Evolutionary conservation across 2,329 filamentous ascomycete genomes (phyloP).

Genomic region (Talaromyces atroroseus): DNA sequence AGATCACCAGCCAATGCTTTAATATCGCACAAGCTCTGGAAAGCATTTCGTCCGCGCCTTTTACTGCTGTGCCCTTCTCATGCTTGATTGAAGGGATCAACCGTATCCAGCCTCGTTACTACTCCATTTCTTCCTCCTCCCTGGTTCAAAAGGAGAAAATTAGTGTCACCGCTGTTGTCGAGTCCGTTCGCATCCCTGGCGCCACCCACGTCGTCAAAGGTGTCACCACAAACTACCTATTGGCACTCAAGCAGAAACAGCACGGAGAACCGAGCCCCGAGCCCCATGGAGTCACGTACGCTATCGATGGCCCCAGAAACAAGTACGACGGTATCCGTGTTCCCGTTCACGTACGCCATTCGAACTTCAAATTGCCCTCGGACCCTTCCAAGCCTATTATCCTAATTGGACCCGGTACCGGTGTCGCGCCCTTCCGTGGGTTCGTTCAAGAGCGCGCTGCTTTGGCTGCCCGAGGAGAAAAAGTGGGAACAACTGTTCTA

Average conservation of each 20-base stretch:
- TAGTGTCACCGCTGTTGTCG: conserved; percentile 90
- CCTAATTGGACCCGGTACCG: conserved; percentile 92
- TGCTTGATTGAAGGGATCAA: conserved; percentile 87
- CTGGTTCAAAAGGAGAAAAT: conserved; percentile 91
- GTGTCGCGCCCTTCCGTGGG: conserved; percentile 90
- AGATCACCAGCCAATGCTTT: conserved; percentile 72
- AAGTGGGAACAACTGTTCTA: conserved; percentile 79
- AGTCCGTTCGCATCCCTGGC: conserved; percentile 71
- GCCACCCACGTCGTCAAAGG: conserved; percentile 78
- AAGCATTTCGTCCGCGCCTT: conserved; percentile 66
- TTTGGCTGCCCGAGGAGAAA: conserved; percentile 70
- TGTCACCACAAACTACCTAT: conserved; percentile 92
- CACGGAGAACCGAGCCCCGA: conserved; percentile 77
- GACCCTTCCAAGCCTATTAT: conserved; percentile 91
- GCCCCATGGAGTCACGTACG: conserved; percentile 78
- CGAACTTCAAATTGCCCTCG: conserved; percentile 97
- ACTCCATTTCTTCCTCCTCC: conserved; percentile 97
- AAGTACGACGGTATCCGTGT: conserved; percentile 96
- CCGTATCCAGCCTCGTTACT: conserved; percentile 96
- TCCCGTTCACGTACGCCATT: conserved; percentile 92
- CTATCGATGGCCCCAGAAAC: conserved; percentile 83
- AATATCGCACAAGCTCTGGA: conserved; percentile 86
- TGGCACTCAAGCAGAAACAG: conserved; percentile 95
- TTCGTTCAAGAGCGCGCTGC: conserved; percentile 92
- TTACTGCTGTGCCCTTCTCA: conserved; percentile 85